Base-by-base conservation (phyloP, 1,284 basidiomycete genomes). In the Sporisorium exsertum region DNA sequence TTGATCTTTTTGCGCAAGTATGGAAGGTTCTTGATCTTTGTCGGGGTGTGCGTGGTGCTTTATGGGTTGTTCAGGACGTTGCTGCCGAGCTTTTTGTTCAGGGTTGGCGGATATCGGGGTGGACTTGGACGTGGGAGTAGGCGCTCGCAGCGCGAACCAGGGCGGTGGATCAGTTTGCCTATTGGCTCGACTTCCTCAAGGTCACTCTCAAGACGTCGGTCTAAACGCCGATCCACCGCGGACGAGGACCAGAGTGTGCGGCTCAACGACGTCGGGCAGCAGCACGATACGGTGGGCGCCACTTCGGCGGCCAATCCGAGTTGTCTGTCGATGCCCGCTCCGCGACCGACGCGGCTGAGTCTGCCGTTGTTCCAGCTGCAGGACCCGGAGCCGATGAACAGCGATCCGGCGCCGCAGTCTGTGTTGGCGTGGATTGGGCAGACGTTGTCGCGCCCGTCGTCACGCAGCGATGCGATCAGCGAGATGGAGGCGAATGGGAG, bases 1-100 rank as follows among this genome's bases (percentile, higher is more conserved):
- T 69, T 86, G 37, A 82, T 86, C 63, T 82, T 85, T 35, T 55
- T 85, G 51, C 65, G 83, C 29, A 81, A 80, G 40, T 66, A 82
- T 56, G 83, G 83, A n/a, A 58, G 74, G 16, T 29, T 78, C 9
- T 62, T 85, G 32, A 79, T 85, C 64, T 65, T 77, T 37, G 26
- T 79, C 20, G 79, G 79, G 8, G 65, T 72, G 20, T 67, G 62
- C 47, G 64, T 81, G 26, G 74, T 78, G 0, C 26, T 51, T 7
- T 81, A 79, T 42, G 77, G 79, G 7, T 18, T 72, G 18, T 69
- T 73, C 35, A 51, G 73, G n/a, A 74, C 58, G 13, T 9, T 77
- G n/a, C 40, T 77, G 45, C 77, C 79, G 10, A 45, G 56, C 5
- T 42, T 80, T 24, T 27, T 70, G 12, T 58, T 52, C 42, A 49